These are phyloP conservation scores for Aspergillus olivimuriae DNA, from an alignment of 495 filamentous ascomycete species.

Conservation along the genomic window DNA sequence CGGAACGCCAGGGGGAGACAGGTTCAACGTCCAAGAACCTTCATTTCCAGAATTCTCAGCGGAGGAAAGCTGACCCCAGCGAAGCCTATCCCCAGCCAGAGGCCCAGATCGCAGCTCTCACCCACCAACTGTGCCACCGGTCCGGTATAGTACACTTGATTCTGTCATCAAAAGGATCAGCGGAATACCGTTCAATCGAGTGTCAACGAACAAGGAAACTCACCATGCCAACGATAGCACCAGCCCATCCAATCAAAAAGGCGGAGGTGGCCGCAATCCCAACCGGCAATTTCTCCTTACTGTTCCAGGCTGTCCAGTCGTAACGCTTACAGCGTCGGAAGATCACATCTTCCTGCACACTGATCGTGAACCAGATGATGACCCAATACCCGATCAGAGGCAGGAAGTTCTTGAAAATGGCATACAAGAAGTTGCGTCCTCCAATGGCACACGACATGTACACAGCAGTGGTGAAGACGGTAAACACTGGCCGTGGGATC, in stretches of 20 bases:
- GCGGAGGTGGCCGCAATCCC: conserved; percentile 40
- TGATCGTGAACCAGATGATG: conserved; percentile 39
- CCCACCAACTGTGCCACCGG: conserved; percentile 33
- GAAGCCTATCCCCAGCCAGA: conserved; percentile 40
- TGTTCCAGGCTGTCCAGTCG: conserved; percentile 44
- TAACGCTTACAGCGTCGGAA: conserved; percentile 32
- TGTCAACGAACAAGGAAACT: too few species aligned
- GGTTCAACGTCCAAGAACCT: conserved; percentile 29
- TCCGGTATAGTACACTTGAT: conserved; percentile 45
- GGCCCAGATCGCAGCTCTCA: conserved; percentile 33
- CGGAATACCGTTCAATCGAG: conserved; percentile 1
- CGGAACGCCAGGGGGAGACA: too few species aligned
- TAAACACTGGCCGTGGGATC: conserved; percentile 67
- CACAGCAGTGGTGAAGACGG: conserved; percentile 31
- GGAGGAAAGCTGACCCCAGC: conserved; percentile 38
- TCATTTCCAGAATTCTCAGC: conserved; percentile 35
- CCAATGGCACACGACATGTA: conserved; percentile 44
- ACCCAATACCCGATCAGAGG: conserved; percentile 48
- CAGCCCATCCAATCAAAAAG: conserved; percentile 45
- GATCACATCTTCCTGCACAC: conserved; percentile 38
- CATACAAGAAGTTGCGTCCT: conserved; percentile 40
- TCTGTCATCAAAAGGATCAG: conserved; percentile 12
- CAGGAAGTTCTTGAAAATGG: conserved; percentile 43
- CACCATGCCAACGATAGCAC: conserved; percentile 46
- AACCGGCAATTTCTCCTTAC: conserved; percentile 31